These are phyloP conservation scores for Orobanche coerulescens DNA, from an alignment of 257 asterid species.

Conservation along the genomic window DNA sequence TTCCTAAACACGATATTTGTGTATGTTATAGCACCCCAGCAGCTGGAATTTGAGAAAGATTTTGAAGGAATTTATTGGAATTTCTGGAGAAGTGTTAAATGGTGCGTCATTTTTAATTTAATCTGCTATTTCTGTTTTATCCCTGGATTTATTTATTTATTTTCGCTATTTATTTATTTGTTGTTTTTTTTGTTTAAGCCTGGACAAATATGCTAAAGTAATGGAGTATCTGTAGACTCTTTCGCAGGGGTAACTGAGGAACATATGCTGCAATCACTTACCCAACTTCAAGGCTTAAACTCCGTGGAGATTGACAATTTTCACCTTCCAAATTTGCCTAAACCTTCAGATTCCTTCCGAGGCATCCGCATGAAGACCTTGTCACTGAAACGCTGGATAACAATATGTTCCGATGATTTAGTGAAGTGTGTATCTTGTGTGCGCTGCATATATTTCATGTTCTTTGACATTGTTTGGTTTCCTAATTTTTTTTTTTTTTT, in stretches of 20 bases:
- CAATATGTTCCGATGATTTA: conserved; percentile 80
- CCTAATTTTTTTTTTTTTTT: conserved; percentile 13
- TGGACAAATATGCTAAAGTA: conserved; percentile 14
- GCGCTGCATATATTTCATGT: not conserved
- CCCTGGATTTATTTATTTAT: too few relatives aligned
- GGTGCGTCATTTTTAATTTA: conserved; percentile 33
- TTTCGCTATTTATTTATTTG: too few relatives aligned
- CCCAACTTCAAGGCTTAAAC: conserved; percentile 36
- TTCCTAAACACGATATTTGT: conserved; percentile 17
- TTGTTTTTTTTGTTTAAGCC: not conserved
- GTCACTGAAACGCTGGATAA: conserved; percentile 78
- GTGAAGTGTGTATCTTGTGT: conserved; percentile 37
- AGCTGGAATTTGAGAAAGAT: conserved; percentile 69
- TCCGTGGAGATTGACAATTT: conserved; percentile 45
- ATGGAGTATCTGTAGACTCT: conserved; percentile 42
- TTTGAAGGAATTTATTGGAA: conserved; percentile 60
- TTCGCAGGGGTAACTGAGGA: conserved; percentile 67
- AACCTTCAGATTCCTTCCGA: conserved; percentile 64
- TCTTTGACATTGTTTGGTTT: conserved; percentile 18
- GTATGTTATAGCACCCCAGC: conserved; percentile 63
- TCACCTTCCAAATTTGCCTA: conserved; percentile 65
- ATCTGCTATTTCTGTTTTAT: not conserved
- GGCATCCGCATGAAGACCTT: conserved; percentile 81
- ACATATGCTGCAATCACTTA: conserved; percentile 48
- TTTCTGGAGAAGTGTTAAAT: conserved; percentile 44